Percentiles rank a stretch among this genome's conserved stretches.
Conservation (phyloP, 129 eudicot genomes). For the Flaveria trinervia region DNA sequence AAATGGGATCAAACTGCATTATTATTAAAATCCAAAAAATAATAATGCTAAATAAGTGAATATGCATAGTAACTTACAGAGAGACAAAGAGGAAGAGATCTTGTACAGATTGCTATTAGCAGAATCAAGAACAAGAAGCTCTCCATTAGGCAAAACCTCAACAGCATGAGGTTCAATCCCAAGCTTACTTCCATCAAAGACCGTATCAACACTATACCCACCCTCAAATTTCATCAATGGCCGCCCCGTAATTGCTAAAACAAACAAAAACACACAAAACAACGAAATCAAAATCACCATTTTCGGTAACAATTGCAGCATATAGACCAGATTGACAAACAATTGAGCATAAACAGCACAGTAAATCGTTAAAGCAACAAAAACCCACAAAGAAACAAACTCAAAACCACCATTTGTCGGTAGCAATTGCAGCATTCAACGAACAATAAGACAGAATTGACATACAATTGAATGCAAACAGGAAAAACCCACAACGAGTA, state of each 20-base stretch:
- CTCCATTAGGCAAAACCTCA: slow-evolving; percentile 79
- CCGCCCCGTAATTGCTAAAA: slow-evolving; percentile 76
- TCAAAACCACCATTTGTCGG: too few species aligned
- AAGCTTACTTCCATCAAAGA: slow-evolving; percentile 98
- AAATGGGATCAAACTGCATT: too few species aligned
- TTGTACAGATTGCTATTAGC: slow-evolving; percentile 91
- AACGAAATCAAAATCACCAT: neutral
- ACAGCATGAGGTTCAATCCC: slow-evolving; percentile 92
- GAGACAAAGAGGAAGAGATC: slow-evolving; percentile 90
- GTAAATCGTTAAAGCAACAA: too few species aligned
- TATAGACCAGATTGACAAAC: too few species aligned
- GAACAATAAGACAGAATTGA: too few species aligned
- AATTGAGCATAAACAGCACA: too few species aligned
- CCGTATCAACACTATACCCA: slow-evolving; percentile 92
- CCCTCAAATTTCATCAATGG: slow-evolving; percentile 97
- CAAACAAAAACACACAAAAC: slow-evolving; percentile 1
- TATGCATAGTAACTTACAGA: slow-evolving; percentile 51
- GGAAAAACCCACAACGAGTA: too few species aligned
- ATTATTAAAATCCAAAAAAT: neutral
- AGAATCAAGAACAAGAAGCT: slow-evolving; percentile 88
- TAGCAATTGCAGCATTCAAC: too few species aligned
- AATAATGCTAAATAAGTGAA: neutral
- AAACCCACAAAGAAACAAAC: too few species aligned
- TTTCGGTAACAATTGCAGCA: too few species aligned
- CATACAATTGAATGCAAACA: too few species aligned